Evolutionary conservation across 495 filamentous ascomycete species (phyloP).

Genomic region (Penicillium pulvis): DNA sequence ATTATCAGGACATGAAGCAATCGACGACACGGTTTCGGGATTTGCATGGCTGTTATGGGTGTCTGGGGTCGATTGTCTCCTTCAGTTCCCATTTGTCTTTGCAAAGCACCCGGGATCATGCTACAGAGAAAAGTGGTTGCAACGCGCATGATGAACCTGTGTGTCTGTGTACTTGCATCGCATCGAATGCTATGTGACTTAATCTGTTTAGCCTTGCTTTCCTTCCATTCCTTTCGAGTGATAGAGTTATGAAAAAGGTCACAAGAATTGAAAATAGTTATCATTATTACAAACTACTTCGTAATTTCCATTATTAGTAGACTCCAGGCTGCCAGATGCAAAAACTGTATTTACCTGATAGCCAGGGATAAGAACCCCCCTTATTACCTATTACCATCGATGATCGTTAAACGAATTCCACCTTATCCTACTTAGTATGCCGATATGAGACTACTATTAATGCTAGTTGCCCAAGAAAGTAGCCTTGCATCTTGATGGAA

Average conservation of each 20-base stretch:
- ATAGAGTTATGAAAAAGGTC: conserved; percentile 48
- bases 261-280: conserved; percentile 39
- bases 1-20: conserved; percentile 29
- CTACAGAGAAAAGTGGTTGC: conserved; percentile 39
- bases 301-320: background rate
- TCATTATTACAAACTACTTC: background rate
- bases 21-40: conserved; percentile 26
- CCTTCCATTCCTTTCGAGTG: conserved; percentile 44
- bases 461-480: background rate
- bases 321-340: background rate
- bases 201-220: conserved; percentile 44
- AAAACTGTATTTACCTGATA: background rate
- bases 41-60: conserved; percentile 23
- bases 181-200: conserved; percentile 32
- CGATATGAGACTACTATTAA: too few species aligned
- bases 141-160: conserved; percentile 35
- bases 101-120: conserved; percentile 20
- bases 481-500: background rate
- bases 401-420: too few species aligned
- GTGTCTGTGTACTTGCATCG: conserved; percentile 31
- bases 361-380: background rate
- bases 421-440: too few species aligned
- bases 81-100: conserved; percentile 26
- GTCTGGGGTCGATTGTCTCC: conserved; percentile 10
- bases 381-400: too few species aligned